Conservation (phyloP, 768 basidiomycete genomes). For the Rhodotorula diobovata region DNA sequence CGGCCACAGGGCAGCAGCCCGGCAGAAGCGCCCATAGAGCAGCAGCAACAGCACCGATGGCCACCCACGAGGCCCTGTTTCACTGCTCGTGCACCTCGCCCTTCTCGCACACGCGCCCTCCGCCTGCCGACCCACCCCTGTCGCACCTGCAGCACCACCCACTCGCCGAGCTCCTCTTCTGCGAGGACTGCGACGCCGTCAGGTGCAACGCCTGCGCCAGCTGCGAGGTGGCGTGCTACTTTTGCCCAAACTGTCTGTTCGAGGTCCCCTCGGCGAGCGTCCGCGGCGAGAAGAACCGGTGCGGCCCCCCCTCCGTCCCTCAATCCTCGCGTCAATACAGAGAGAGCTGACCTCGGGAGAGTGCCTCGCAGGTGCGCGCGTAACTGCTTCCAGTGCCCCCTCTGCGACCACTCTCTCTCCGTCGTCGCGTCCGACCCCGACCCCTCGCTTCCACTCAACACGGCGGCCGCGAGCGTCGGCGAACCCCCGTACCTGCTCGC, state of each 20-base stretch:
- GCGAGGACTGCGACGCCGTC: constrained; percentile 95
- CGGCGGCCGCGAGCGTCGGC: constrained; percentile 52
- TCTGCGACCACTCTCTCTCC: constrained; percentile 80
- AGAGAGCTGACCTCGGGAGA: not conserved
- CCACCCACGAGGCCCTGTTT: constrained; percentile 42
- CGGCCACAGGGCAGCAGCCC: no score
- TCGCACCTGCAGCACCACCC: constrained; percentile 77
- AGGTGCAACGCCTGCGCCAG: constrained; percentile 88
- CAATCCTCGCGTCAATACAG: no score
- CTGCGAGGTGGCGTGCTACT: constrained; percentile 92
- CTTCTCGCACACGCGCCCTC: constrained; percentile 65
- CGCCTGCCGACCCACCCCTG: constrained; percentile 58
- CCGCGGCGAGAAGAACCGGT: constrained; percentile 96
- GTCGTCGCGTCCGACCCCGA: constrained; percentile 75
- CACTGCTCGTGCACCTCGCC: constrained; percentile 48
- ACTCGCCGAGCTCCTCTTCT: constrained; percentile 83
- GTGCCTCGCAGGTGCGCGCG: constrained; percentile 71
- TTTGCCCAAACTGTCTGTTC: constrained; percentile 96
- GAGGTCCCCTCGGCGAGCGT: constrained; percentile 98
- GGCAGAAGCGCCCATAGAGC: no score
- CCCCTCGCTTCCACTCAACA: constrained; percentile 21
- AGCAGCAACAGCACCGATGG: not conserved
- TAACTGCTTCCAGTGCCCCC: constrained; percentile 95
- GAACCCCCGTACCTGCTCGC: constrained; percentile 86
- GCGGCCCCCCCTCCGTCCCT: constrained; percentile 25